Base-by-base conservation (phyloP, 2,329 filamentous ascomycete genomes). In the Macrophomina phaseolina region DNA sequence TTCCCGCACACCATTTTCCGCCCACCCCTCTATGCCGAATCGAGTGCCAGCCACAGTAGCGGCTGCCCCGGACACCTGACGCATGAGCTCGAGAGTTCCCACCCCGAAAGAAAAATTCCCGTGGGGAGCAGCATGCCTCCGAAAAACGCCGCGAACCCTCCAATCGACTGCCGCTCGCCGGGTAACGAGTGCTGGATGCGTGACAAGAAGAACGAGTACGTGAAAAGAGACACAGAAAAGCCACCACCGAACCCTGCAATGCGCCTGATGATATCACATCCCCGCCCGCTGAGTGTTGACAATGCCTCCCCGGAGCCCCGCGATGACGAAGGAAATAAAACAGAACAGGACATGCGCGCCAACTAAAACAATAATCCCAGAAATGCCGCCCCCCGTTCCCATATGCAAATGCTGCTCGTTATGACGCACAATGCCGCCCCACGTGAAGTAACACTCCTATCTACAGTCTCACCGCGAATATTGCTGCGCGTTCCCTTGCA, bases 241-340 rank as follows among this genome's bases (percentile, higher is more conserved):
- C 23, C 23, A 23, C 28, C 28, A 16, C 51, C 38, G 30, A 56
- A 46, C 62, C 62, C 28, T 40, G 30, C 62, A 52, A 58, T 65
- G 53, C 63, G 63, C 63, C 51, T 46, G 34, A 65, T 65, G 63
- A 65, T 65, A 65, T 58, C 63, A 65, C 52, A 58, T 30, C 40
- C 42, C 52, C 23, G 23, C 23, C 63, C n/a, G 42, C 53, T 28
- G 45, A 49, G 30, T 30, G 42, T 46, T 55, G 63, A 65, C 52
- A 36, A 65, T 58, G 51, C 63, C 63, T 56, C 63, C 23, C 52
- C 45, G 23, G 45, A 62, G 45, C 30, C 30, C 42, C 49, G 48
- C 40, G 28, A 42, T 38, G 38, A 36, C 34, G n/a, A 36, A 36
- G 46, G 42, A 56, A 56, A 51, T 34, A 66, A 45, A 66, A n/a